Conservation (phyloP, 257 asterid species). For the Lithospermum erythrorhizon region DNA sequence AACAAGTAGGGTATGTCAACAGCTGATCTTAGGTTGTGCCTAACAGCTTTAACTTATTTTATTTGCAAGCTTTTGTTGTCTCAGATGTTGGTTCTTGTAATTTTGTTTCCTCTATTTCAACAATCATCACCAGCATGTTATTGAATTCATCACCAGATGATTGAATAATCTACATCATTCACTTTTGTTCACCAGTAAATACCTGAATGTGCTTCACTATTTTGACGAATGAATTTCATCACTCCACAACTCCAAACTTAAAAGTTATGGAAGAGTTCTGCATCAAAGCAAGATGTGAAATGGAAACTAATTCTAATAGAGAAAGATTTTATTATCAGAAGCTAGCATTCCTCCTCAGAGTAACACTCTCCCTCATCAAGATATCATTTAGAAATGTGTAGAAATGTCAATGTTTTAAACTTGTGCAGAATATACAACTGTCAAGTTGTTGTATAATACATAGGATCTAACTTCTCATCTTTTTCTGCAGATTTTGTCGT, state of each 20-base stretch:
- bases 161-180: conserved; percentile 3
- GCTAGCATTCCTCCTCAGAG: conserved; percentile 92
- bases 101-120: conserved; percentile 11
- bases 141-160: conserved; percentile 4
- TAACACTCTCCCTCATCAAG: conserved; percentile 20
- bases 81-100: conserved; percentile 79
- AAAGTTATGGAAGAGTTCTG: conserved; percentile 74
- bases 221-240: too few relatives aligned
- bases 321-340: conserved; percentile 84
- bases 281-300: conserved; percentile 67
- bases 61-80: conserved; percentile 90
- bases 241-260: conserved; percentile 63
- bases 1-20: conserved; percentile 80
- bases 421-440: background rate
- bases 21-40: conserved; percentile 85
- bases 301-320: conserved; percentile 84
- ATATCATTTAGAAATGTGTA: too few relatives aligned
- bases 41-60: too few relatives aligned
- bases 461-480: background rate
- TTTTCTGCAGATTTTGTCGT: conserved; percentile 65
- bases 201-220: too few relatives aligned
- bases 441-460: background rate
- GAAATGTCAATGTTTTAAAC: too few relatives aligned
- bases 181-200: conserved; percentile 53
- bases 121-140: background rate